Evolutionary conservation across 2,329 filamentous ascomycete species (phyloP), one percentile per base, ranked within the genome.

Genomic region (Trichoderma sp.): DNA sequence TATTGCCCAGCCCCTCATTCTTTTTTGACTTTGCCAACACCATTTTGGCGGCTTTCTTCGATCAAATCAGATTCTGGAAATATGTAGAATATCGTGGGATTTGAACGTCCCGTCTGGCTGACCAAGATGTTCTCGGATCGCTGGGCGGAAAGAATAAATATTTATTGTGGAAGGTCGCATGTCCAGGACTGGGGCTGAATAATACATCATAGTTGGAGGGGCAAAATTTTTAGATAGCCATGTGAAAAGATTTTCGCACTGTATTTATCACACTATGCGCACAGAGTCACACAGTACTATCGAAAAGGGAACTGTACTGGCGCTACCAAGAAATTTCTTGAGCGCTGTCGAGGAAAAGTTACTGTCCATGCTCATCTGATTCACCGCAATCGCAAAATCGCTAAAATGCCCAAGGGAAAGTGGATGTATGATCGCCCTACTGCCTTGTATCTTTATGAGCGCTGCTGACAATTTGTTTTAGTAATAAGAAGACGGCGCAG

Each of bases 1-100:
- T 90, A 83, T 97, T 97, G 79, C 96, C 96, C 83, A 99, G 89
- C 79, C 96, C 96, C 76, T 97, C 93, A 76, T 90, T 87, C 82
- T 94, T 97, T 81, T 97, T 98, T 73, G 94, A 97, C 83, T 98
- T 99, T 81, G 96, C 89, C 76, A 84, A 80, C 78, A 82, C 81
- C 86, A 89, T 89, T 69, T 75, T 85, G 80, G 71, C 72, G 74
- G 70, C 59, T 69, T 51, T 58, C 69, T 39, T 59, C 28, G 34
- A 7, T 46, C 30, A 51, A 63, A 16, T 39, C 30, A 26, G 18
- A 18, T 46, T 43, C 26, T 11, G 21, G 55, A 1, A 10, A 59
- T 16, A 60, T 34, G 26, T 18, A 39, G 3, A 54, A 28, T 28
- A 16, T 32, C 30, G 30, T 28, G 59, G 5, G 18, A 11, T 26